Evolutionary conservation across 176 grass and related monocot species (phyloP).

Genomic region (Puccinellia tenuiflora): DNA sequence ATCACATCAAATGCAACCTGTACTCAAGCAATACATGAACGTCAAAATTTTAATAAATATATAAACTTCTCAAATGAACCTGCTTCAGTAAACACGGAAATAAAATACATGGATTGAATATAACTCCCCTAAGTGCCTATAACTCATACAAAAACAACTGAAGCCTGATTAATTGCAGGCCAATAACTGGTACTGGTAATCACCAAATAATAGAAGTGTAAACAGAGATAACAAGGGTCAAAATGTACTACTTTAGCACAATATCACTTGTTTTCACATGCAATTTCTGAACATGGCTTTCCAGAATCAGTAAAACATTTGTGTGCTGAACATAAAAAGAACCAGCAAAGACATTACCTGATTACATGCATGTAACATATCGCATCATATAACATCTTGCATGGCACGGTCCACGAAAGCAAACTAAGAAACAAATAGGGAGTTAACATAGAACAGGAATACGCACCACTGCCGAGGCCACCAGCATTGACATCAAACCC

Average conservation of each 20-base stretch:
- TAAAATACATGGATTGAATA: not conserved
- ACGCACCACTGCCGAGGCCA: not conserved
- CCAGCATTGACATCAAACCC: constrained; percentile 18
- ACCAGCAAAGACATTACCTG: not conserved
- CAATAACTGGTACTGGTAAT: not conserved
- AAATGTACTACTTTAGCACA: not conserved
- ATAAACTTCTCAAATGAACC: not conserved
- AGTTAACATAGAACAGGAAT: not conserved
- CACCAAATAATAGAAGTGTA: not conserved
- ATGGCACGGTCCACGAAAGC: too few relatives aligned
- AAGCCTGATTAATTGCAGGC: not conserved
- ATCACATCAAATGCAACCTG: not conserved
- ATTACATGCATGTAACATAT: not conserved
- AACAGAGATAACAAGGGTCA: not conserved
- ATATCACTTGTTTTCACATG: not conserved
- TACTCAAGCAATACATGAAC: not conserved
- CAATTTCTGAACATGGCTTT: not conserved
- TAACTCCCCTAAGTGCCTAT: not conserved
- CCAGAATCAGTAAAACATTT: not conserved
- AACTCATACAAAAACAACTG: not conserved
- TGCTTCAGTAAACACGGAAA: not conserved
- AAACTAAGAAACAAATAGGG: not conserved
- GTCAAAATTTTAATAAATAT: not conserved
- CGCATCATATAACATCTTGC: not conserved
- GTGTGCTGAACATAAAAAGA: not conserved